phyloP scores from a whole-genome alignment of 2,329 filamentous ascomycete species.

The Dactylellina cionopaga region DNA sequence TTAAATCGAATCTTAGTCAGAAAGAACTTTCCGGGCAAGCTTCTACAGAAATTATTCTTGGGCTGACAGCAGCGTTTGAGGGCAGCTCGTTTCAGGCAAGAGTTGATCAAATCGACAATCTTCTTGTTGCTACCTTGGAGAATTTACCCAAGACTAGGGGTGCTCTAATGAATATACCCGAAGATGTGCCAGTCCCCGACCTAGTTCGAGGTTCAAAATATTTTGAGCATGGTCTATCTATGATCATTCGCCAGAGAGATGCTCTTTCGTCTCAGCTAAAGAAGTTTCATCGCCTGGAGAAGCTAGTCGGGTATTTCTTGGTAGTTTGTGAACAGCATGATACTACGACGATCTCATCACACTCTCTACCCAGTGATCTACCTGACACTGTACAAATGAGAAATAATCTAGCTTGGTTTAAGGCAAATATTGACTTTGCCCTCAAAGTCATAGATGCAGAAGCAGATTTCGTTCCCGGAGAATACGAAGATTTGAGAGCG shows the following conservation, averaged over 20 bases:
- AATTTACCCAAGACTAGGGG: conserved; percentile 65
- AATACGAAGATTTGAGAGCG: conserved; percentile 15
- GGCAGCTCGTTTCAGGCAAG: conserved; percentile 56
- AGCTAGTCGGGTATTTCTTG: conserved; percentile 57
- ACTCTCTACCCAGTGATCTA: not conserved
- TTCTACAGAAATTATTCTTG: conserved; percentile 75
- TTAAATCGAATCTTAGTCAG: conserved; percentile 81
- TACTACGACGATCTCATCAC: too few species aligned
- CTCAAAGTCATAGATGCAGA: conserved; percentile 34
- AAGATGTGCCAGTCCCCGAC: conserved; percentile 82
- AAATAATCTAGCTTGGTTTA: conserved; percentile 26
- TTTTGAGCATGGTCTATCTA: conserved; percentile 82
- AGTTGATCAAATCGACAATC: conserved; percentile 57
- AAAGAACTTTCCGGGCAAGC: conserved; percentile 78
- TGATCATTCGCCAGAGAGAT: conserved; percentile 71
- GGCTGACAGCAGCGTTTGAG: conserved; percentile 64
- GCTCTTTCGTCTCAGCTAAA: conserved; percentile 63
- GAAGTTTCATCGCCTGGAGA: conserved; percentile 61
- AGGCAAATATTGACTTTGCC: conserved; percentile 32
- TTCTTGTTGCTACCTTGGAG: conserved; percentile 66
- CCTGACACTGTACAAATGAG: not conserved
- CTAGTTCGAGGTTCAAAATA: conserved; percentile 81
- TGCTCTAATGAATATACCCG: conserved; percentile 74
- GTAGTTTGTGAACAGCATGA: conserved; percentile 5
- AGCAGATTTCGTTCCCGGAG: conserved; percentile 16